These are phyloP conservation scores for Gracilaria caudata DNA, from an alignment of 23 red algal species.

Conservation along the genomic window DNA sequence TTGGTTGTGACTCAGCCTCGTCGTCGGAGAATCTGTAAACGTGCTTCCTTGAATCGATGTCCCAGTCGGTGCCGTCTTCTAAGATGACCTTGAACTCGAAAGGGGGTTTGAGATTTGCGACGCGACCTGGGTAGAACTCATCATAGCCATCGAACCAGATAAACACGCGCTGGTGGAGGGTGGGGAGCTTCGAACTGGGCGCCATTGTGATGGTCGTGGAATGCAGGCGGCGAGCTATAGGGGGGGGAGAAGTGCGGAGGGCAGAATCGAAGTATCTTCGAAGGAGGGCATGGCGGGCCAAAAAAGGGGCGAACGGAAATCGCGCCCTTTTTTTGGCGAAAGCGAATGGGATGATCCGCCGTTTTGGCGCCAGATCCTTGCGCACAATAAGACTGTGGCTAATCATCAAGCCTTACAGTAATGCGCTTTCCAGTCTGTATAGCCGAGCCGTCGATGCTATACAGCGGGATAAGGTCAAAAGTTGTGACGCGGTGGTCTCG, in stretches of 20 bases:
- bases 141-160: slow-evolving; percentile 70
- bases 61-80: slow-evolving; percentile 63
- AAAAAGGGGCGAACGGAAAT: neutral
- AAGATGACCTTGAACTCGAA: slow-evolving; percentile 58
- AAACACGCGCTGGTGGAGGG: slow-evolving; percentile 24
- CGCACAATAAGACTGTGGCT: too few species aligned
- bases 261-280: too few species aligned
- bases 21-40: slow-evolving; percentile 43
- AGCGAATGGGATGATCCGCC: neutral
- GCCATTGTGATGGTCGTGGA: neutral
- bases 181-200: slow-evolving; percentile 30
- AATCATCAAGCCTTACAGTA: too few species aligned
- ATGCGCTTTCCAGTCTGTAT: too few species aligned
- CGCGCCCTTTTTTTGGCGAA: slow-evolving; percentile 8
- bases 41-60: slow-evolving; percentile 47
- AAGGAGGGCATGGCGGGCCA: too few species aligned
- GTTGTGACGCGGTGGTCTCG: too few species aligned
- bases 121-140: slow-evolving; percentile 52
- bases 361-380: slow-evolving; percentile 19
- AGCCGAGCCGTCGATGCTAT: too few species aligned
- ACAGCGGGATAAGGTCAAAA: too few species aligned
- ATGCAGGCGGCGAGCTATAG: neutral
- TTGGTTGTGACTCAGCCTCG: neutral
- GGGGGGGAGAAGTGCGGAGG: too few species aligned
- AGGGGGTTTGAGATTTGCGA: slow-evolving; percentile 18